Base-by-base conservation (phyloP, 2,329 filamentous ascomycete genomes). In the Colletotrichum sp. region DNA sequence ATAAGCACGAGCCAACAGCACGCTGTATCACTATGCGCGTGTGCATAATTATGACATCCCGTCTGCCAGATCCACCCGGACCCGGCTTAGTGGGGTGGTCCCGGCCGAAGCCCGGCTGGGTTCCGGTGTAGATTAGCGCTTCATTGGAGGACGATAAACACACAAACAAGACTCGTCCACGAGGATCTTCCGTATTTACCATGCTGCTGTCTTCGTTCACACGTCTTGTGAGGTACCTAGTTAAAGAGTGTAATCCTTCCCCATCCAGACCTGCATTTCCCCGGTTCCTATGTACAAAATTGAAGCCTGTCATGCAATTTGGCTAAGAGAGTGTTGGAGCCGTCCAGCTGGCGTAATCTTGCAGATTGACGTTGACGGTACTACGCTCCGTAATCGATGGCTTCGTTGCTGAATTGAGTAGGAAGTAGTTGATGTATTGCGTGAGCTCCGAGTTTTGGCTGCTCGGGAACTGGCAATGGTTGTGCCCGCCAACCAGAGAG, bases 401-500 rank as follows among this genome's bases (percentile, higher is more conserved):
- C 57, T 76, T 74, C 16, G 70, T 74, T 16, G 52, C 64, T 16
- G 64, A 65, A 32, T 59, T 68, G 39, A 76, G 70, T 4, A 91
- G 81, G 81, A 91, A 92, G 81, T 89, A 89, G 84, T 89, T 87
- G 81, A 92, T 89, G 82, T 88, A 92, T 8, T 86, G 85, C 55
- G 84, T 88, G 44, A 92, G 85, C 52, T 91, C 89, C 44, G 85
- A 77, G 78, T 88, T 85, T 83, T 91, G 89, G 34, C 86, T 83
- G 57, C 85, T 85, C 7, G 90, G 91, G 83, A 92, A 92, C 80
- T 83, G 81, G 82, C 90, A 92, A 81, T 92, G 91, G 75, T 84
- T 83, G 81, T 92, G 88, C 75, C 87, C 87, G 49, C 89, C 89
- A 39, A 88, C 85, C 79, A 91, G 87, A 39, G 89, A 90, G 82